Base-by-base conservation (phyloP, 2,329 filamentous ascomycete genomes). In the Fusarium buharicum region DNA sequence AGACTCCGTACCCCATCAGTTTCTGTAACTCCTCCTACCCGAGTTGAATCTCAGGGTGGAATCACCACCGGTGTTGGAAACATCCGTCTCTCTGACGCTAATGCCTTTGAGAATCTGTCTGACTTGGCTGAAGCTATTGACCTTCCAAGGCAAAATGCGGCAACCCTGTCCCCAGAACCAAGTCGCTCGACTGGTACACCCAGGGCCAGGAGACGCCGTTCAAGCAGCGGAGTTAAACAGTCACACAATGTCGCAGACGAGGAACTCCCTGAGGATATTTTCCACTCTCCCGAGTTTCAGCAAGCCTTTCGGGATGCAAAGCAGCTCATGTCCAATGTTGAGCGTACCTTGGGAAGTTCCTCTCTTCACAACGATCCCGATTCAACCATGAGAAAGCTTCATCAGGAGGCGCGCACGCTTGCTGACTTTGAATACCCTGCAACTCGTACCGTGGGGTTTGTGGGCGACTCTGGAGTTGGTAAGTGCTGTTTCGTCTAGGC, bases 381-480 rank as follows among this genome's bases (percentile, higher is more conserved):
- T 16, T 81, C 80, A 0, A 76, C 71, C 0, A 77, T 83, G 44
- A 28, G 64, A 11, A 58, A 60, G 12, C 73, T 82, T 2, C 62
- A 76, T 48, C 36, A 61, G 7, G 64, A 75, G 30, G 78, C 77
- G 2, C 22, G 52, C 1, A 52, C 65, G 0, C 56, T 84, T 18
- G 72, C 74, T 2, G 24, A 31, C 0, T 82, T 81, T 40, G 62
- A 75, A 16, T 76, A 74, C 22, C 76, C 76, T 0, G 71, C 76
- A 0, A 77, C 72, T 3, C 71, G 79, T 14, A 79, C 68, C 4
- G 78, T 83, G 1, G 81, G 79, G 0, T 76, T 83, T 34, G 78
- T 83, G 0, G 81, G 81, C 0, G 80, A 82, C 56, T 81, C 80
- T 12, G 81, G 81, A 4, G 78, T 76, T 30, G 78, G 78, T 79